phyloP scores from a whole-genome alignment of 495 filamentous ascomycete species.

The Neohortaea acidophila region DNA sequence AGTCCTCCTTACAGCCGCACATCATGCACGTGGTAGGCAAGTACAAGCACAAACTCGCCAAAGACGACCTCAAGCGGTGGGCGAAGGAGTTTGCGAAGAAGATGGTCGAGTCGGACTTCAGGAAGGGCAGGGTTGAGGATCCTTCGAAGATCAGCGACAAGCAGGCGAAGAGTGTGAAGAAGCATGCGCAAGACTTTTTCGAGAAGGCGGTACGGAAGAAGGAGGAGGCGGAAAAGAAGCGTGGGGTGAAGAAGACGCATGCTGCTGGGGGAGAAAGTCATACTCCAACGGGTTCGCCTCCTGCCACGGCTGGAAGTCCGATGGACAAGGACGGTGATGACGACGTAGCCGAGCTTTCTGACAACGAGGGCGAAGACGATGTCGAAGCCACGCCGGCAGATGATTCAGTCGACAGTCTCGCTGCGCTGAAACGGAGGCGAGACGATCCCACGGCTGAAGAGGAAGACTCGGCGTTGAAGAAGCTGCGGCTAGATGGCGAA shows the following conservation, averaged over 20 bases:
- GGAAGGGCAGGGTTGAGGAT: conserved; percentile 66
- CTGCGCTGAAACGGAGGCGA: conserved; percentile 49
- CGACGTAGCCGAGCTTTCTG: conserved; percentile 16
- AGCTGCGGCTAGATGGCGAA: conserved; percentile 23
- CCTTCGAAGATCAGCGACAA: conserved; percentile 65
- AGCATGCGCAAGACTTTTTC: conserved; percentile 67
- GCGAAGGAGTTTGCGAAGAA: conserved; percentile 76
- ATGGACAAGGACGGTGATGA: conserved; percentile 17
- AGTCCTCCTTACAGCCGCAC: conserved; percentile 71
- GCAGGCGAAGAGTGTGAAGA: conserved; percentile 67
- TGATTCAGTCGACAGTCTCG: conserved; percentile 17
- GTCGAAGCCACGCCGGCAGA: conserved; percentile 25
- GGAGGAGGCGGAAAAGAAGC: conserved; percentile 49
- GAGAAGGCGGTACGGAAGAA: conserved; percentile 70
- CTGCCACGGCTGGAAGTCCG: conserved; percentile 9
- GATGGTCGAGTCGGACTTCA: conserved; percentile 77
- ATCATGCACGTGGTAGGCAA: conserved; percentile 75
- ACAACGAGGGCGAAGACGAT: conserved; percentile 31
- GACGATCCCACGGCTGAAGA: conserved; percentile 22
- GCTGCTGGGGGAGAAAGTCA: conserved; percentile 22
- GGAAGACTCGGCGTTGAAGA: conserved; percentile 21
- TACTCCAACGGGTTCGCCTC: conserved; percentile 20
- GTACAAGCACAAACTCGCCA: conserved; percentile 68
- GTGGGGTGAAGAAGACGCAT: conserved; percentile 34
- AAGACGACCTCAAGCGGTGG: conserved; percentile 74